These are phyloP conservation scores for Crucihimalaya himalaica DNA, from an alignment of 345 rosid species.

Conservation along the genomic window DNA sequence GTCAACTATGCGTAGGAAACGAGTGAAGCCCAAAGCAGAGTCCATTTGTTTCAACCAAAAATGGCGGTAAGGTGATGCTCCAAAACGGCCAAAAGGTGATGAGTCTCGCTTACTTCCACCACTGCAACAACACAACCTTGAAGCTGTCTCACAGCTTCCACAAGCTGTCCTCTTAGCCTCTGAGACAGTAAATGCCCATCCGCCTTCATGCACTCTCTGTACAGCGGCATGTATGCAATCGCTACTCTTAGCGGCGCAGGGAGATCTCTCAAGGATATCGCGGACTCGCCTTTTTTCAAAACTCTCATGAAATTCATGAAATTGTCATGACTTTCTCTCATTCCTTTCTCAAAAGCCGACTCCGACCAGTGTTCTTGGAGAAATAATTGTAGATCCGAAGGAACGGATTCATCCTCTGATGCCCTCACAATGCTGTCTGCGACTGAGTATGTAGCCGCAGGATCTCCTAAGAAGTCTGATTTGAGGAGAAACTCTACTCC, in stretches of 20 bases:
- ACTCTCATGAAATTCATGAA: conserved; percentile 69
- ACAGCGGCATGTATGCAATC: conserved; percentile 77
- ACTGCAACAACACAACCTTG: conserved; percentile 56
- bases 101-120: conserved; percentile 46
- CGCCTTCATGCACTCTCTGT: conserved; percentile 69
- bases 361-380: conserved; percentile 89
- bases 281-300: conserved; percentile 68
- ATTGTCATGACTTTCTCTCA: conserved; percentile 66
- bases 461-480: conserved; percentile 81
- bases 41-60: conserved; percentile 49
- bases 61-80: conserved; percentile 76
- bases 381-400: conserved; percentile 68
- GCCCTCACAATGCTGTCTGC: conserved; percentile 93
- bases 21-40: conserved; percentile 1
- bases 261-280: conserved; percentile 63
- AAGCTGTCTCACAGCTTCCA: conserved; percentile 81
- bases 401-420: conserved; percentile 71
- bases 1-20: conserved; percentile 18
- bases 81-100: conserved; percentile 63
- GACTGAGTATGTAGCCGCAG: conserved; percentile 76
- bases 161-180: conserved; percentile 83
- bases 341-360: conserved; percentile 74
- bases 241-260: conserved; percentile 82
- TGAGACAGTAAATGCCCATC: conserved; percentile 71
- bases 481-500: conserved; percentile 94